Base-by-base conservation (phyloP, 164 flowering plant species). In the Echeveria elegans region DNA sequence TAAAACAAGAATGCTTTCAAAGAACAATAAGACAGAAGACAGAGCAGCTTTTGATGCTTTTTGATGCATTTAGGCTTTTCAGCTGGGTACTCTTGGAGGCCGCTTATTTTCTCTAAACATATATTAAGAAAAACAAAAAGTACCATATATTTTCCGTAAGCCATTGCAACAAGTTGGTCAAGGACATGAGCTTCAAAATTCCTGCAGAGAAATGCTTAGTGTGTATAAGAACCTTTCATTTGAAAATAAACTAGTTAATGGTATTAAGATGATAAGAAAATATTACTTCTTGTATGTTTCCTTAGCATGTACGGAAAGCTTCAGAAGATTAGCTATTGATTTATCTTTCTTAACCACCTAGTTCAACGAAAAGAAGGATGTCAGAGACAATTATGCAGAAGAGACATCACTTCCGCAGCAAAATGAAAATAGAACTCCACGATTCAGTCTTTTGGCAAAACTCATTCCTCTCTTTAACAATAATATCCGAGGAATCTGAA, bases 121-220 rank as follows among this genome's bases (percentile, higher is more conserved):
- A 38, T 8, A 38, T 2, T n/a, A n/a, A n/a, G n/a, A n/a, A n/a
- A 50, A 19, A 37, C 28, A 63, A 63, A 72, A 58, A 62, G 75
- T 81, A 92, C 97, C 94, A 80, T 83, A 70, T 85, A 85, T 74
- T 89, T 89, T 32, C 81, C 84, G 69, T 84, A 92, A 59, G 92
- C 85, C 86, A 85, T 78, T 59, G 64, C 76, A 50, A 88, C 81
- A 68, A 92, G 94, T 77, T 86, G 85, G 76, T 92, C 85, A 71
- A 83, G 75, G 37, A 88, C 94, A 73, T 67, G 73, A 19, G 65
- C 80, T 68, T 84, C 89, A 48, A 86, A 82, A 63, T 82, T 86
- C 88, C 97, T 92, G 67, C 29, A 11, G 60, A 23, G 21, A 71
- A 24, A 23, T 24, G 65, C 52, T n/a, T 40, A 47, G 65, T 23